phyloP scores from a whole-genome alignment of 108 stramenopile genomes.

The Cyclotella atomus region DNA sequence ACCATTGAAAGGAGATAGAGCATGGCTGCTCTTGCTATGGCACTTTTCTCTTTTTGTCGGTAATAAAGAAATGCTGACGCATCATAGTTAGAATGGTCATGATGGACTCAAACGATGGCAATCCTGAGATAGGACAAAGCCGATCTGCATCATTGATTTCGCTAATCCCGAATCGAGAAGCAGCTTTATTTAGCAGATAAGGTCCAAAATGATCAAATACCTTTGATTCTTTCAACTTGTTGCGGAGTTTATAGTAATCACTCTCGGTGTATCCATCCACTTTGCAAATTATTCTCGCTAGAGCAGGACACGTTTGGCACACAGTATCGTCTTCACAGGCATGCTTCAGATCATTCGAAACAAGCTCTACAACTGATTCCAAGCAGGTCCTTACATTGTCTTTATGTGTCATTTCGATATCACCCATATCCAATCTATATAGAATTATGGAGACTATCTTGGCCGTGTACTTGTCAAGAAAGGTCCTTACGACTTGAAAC shows the following conservation, averaged over 20 bases:
- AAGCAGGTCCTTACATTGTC: background rate
- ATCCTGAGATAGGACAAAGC: background rate
- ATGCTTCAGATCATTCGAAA: background rate
- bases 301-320: background rate
- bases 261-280: background rate
- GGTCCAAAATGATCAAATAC: background rate
- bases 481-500: background rate
- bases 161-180: background rate
- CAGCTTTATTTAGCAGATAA: background rate
- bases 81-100: background rate
- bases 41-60: background rate
- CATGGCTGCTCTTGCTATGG: background rate
- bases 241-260: background rate
- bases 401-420: background rate
- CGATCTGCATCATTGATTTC: background rate
- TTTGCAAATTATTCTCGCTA: background rate
- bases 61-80: background rate
- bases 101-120: background rate
- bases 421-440: background rate
- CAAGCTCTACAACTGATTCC: background rate
- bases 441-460: background rate
- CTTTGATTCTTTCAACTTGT: background rate
- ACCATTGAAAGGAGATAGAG: background rate
- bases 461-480: background rate
- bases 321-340: background rate